Conservation (phyloP, 176 grass and related monocot species). For the Alloteropsis semialata region DNA sequence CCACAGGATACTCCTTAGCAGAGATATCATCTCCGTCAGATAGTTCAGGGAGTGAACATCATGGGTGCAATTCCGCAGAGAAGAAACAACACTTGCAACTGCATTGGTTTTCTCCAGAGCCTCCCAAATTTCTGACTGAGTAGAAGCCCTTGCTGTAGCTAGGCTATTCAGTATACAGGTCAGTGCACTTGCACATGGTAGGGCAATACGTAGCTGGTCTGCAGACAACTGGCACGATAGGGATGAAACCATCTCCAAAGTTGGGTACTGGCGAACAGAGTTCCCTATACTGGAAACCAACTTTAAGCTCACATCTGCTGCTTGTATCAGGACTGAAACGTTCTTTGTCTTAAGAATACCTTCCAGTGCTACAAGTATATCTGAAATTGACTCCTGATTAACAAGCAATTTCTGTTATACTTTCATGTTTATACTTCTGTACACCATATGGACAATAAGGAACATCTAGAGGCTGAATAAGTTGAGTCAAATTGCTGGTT, state of each 20-base stretch:
- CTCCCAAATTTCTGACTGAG: slow-evolving; percentile 55
- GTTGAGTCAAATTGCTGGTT: background rate
- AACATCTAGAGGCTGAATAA: background rate
- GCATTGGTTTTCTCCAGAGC: slow-evolving; percentile 59
- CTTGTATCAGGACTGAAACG: slow-evolving; percentile 32
- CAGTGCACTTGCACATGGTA: slow-evolving; percentile 53
- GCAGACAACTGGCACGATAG: slow-evolving; percentile 55
- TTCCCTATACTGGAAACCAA: slow-evolving; percentile 41
- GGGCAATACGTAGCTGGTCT: slow-evolving; percentile 20
- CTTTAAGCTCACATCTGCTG: slow-evolving; percentile 48
- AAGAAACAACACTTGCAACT: slow-evolving; percentile 36
- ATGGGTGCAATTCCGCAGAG: slow-evolving; percentile 42
- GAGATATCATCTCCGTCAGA: slow-evolving; percentile 47
- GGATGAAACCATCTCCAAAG: slow-evolving; percentile 50
- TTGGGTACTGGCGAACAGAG: slow-evolving; percentile 49
- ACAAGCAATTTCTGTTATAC: background rate
- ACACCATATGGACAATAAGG: background rate
- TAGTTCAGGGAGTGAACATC: slow-evolving; percentile 38
- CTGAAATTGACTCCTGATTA: slow-evolving; percentile 53
- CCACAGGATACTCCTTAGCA: slow-evolving; percentile 63
- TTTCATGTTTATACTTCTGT: background rate
- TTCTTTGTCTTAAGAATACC: slow-evolving; percentile 56
- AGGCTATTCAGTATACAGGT: slow-evolving; percentile 51
- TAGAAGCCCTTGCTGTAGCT: slow-evolving; percentile 22
- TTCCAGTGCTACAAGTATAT: slow-evolving; percentile 40